Evolutionary conservation across 129 eudicot genomes (phyloP), one percentile per base, ranked within the genome.

Genomic region (Cynara cardunculus): DNA sequence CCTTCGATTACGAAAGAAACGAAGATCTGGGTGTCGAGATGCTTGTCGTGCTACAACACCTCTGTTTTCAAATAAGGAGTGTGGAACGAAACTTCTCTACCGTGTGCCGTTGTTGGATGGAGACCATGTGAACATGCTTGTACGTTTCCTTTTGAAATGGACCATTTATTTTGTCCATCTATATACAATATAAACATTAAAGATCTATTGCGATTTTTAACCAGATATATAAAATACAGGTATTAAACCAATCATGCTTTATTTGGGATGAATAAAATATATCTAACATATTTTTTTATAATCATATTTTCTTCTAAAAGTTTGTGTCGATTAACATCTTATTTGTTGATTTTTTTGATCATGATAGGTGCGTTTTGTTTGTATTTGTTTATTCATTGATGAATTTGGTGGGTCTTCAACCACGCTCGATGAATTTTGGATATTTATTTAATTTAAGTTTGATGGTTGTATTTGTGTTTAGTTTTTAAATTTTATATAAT

Each of bases 81-180:
- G 66, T 41, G 25, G 49, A 32, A 26, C 75, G 75, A 19, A 61
- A 26, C 12, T 72, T 80, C 9, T 39, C 27, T 72, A 80, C 4
- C 71, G 59, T 80, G 37, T 76, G 68, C 26, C 13, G 28, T 49
- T 22, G 30, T 9, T 80, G 62, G 64, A 80, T 59, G 46, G 25
- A 64, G 81, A 28, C 53, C 62, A 2, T 2, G 44, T 0, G 25
- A 69, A 30, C 19, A 69, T 46, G 69, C 76, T 79, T 69, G 69
- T 37, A 49, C 82, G 82, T 79, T 30, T 41, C 82, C 69, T 69
- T 19, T 78, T 46, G 68, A 3, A 69, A 27, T 41, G 69, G 82
- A 66, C 37, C 81, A 66, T 37, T 5, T 24, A 56, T 56, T 34
- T 56, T 56, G 65, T 56, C 24, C 25, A 56, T n/a, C 25, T 0